These are phyloP conservation scores for Heliamphora exappendiculata DNA, from an alignment of 148 eudicot species.

Conservation along the genomic window DNA sequence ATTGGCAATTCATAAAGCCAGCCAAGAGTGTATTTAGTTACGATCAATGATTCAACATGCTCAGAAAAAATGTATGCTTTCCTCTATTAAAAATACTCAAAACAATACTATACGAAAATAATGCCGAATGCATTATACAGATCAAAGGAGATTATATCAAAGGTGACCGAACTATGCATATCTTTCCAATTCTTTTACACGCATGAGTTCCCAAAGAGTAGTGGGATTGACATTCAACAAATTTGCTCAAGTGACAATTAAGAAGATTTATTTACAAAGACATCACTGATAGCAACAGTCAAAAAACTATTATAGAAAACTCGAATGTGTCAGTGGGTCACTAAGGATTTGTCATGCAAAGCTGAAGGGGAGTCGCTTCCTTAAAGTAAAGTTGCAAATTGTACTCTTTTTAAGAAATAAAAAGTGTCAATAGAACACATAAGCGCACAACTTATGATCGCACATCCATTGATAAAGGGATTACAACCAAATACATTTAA, in stretches of 20 bases:
- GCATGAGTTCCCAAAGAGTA: slow-evolving; percentile 4
- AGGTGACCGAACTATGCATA: slow-evolving; percentile 10
- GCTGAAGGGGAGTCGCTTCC: too few relatives aligned
- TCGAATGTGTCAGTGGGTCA: neutral
- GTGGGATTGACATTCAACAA: neutral
- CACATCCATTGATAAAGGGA: neutral
- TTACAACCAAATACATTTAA: neutral
- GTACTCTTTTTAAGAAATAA: too few relatives aligned
- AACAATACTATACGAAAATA: slow-evolving; percentile 10
- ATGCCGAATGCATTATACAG: slow-evolving; percentile 10
- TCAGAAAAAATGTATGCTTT: neutral
- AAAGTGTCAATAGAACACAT: neutral
- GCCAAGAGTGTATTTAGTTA: neutral
- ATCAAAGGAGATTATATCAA: slow-evolving; percentile 10
- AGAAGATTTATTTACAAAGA: slow-evolving; percentile 5
- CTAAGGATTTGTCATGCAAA: too few relatives aligned
- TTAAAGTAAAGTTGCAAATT: too few relatives aligned
- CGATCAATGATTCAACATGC: neutral
- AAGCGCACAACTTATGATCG: neutral
- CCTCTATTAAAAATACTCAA: neutral
- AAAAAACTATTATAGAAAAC: too few relatives aligned
- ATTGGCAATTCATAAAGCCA: neutral
- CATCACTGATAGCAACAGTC: neutral
- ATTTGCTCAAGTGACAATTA: slow-evolving; percentile 8
- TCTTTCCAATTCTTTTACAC: slow-evolving; percentile 10